A percentile compares a stretch with the other conserved stretches of the same genome.
Evolutionary conservation across 2,329 filamentous ascomycete species (phyloP).

Genomic region (Cercospora sojina): DNA sequence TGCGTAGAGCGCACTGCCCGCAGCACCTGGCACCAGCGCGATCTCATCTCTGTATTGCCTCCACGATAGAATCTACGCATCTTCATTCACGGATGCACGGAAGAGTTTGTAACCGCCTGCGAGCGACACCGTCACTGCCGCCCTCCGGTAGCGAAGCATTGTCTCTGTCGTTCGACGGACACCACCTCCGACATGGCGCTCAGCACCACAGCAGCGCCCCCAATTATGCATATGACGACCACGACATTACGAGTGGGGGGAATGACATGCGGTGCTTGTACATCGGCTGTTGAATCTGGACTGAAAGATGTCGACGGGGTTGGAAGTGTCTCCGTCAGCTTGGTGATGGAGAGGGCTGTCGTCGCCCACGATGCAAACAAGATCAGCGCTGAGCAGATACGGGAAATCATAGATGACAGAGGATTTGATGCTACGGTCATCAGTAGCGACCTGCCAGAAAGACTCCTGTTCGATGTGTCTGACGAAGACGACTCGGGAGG

Average conservation of each 20-base stretch:
- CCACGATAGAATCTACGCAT: slow-evolving; percentile 4
- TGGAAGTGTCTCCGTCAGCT: slow-evolving; percentile 82
- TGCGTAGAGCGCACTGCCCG: not conserved
- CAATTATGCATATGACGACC: slow-evolving; percentile 66
- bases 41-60: not conserved
- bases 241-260: slow-evolving; percentile 89
- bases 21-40: not conserved
- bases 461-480: slow-evolving; percentile 27
- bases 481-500: slow-evolving; percentile 22
- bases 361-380: slow-evolving; percentile 79
- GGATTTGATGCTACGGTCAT: slow-evolving; percentile 77
- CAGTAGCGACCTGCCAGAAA: slow-evolving; percentile 34
- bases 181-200: not conserved
- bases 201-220: slow-evolving; percentile 10
- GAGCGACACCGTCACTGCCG: not conserved
- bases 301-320: slow-evolving; percentile 80
- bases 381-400: slow-evolving; percentile 72
- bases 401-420: slow-evolving; percentile 84
- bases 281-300: slow-evolving; percentile 84
- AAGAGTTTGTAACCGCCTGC: too few species aligned
- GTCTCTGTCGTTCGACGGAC: not conserved
- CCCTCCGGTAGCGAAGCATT: not conserved
- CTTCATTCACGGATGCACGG: not conserved
- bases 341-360: slow-evolving; percentile 94
- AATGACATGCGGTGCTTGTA: slow-evolving; percentile 87